Evolutionary conservation across 345 rosid species (phyloP), one percentile per base, ranked within the genome.

Genomic region (Excoecaria cochinchinensis): DNA sequence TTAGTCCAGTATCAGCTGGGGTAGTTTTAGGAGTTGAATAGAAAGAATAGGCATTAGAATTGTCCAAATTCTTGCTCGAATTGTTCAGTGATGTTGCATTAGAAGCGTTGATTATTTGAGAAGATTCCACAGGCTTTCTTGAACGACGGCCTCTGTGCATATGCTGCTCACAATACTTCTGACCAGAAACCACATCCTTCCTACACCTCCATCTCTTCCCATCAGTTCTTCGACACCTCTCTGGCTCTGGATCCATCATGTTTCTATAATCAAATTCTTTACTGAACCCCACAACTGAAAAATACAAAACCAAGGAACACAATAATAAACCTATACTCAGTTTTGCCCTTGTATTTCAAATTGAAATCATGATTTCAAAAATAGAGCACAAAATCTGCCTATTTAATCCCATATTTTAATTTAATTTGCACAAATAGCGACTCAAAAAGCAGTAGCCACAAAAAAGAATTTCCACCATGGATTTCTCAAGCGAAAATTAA

Each of bases 171-270:
- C 95, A 90, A 70, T 93, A 90, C 80, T 93, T 90, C 70, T 86
- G 84, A 64, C 70, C 74, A 6, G 84, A 74, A 77, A 93, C 74
- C 58, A 87, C 92, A 22, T 52, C 46, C 61, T 76, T 87, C 51
- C 84, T 52, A 79, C 95, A 91, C 74, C 92, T 73, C 95, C 98
- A 91, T 84, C 89, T 93, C 83, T 91, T 91, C 68, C 97, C 97
- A 79, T 89, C 95, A 25, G 98, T 91, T 84, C 96, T 89, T 77
- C 92, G 76, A 74, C 94, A 91, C 80, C 98, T 85, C 68, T 84
- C 83, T 1, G 87, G 82, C 72, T 91, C 90, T 60, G 82, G 74
- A 56, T 87, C 90, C 89, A 75, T 76, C 79, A 71, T 59, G 72
- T 47, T 60, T 72, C 82, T 67, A 42, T 74, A 64, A 64, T 70